A percentile compares a stretch with the other conserved stretches of the same genome.
These are phyloP conservation scores for Xylaria palmicola DNA, from an alignment of 495 filamentous ascomycete species.

Conservation along the genomic window DNA sequence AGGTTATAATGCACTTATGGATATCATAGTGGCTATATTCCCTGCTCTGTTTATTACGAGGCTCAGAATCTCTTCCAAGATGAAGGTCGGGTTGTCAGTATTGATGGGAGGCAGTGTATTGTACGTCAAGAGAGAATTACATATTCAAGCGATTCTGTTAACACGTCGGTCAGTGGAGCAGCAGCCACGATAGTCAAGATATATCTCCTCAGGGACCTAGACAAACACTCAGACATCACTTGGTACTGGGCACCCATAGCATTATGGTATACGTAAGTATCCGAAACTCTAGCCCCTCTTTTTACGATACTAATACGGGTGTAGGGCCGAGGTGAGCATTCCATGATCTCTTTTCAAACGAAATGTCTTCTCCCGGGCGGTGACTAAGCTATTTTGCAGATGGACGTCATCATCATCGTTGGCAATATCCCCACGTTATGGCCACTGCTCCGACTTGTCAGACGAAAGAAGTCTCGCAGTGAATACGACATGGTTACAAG, in stretches of 20 bases:
- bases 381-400: constrained; percentile 7
- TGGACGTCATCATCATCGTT: constrained; percentile 20
- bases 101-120: constrained; percentile 41
- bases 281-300: background rate
- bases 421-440: constrained; percentile 19
- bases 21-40: constrained; percentile 36
- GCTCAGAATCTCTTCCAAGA: constrained; percentile 32
- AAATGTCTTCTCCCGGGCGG: background rate
- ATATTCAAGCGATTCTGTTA: background rate
- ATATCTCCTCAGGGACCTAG: constrained; percentile 13
- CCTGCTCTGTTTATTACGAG: constrained; percentile 36
- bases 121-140: constrained; percentile 19
- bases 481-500: background rate
- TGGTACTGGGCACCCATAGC: constrained; percentile 16
- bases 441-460: constrained; percentile 9
- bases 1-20: constrained; percentile 32
- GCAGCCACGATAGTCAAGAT: constrained; percentile 15
- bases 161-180: constrained; percentile 7
- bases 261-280: constrained; percentile 20
- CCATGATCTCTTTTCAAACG: background rate
- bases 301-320: background rate
- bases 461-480: background rate
- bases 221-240: constrained; percentile 13
- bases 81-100: constrained; percentile 34
- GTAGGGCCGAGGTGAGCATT: constrained; percentile 6